phyloP scores from a whole-genome alignment of 257 asterid genomes.

The Lithospermum erythrorhizon region DNA sequence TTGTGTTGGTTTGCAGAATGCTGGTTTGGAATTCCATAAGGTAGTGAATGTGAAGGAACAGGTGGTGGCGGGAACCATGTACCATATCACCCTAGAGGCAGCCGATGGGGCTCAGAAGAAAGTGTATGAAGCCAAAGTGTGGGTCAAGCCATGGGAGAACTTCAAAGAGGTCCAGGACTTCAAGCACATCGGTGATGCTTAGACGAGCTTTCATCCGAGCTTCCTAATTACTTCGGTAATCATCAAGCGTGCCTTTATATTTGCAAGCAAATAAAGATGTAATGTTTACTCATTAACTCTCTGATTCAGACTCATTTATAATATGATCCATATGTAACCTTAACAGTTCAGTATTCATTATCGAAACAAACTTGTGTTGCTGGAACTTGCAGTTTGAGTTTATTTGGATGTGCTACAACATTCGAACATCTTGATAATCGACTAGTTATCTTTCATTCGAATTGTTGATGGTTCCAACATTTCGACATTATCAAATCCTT shows the following conservation, averaged over 20 bases:
- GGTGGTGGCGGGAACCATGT: slow-evolving; percentile 65
- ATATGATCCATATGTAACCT: neutral
- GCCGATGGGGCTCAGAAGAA: slow-evolving; percentile 53
- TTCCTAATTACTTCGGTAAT: neutral
- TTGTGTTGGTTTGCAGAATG: slow-evolving; percentile 31
- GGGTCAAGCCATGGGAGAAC: slow-evolving; percentile 84
- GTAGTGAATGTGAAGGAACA: slow-evolving; percentile 72
- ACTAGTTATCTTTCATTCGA: no score
- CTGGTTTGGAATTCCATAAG: slow-evolving; percentile 55
- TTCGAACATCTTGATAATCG: no score
- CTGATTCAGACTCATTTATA: neutral
- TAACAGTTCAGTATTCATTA: no score
- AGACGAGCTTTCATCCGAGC: neutral
- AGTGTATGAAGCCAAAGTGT: slow-evolving; percentile 75
- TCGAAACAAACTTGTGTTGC: no score
- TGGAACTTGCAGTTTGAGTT: no score
- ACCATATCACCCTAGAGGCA: slow-evolving; percentile 65
- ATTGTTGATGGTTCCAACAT: no score
- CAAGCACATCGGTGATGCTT: slow-evolving; percentile 48
- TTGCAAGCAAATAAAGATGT: neutral
- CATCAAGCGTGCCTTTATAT: neutral
- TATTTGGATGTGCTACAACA: no score
- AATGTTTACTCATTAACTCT: neutral
- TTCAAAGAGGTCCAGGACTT: slow-evolving; percentile 82
- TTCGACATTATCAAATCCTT: no score